Base-by-base conservation (phyloP, 352 stramenopile species). In the Phytophthora pisi region DNA sequence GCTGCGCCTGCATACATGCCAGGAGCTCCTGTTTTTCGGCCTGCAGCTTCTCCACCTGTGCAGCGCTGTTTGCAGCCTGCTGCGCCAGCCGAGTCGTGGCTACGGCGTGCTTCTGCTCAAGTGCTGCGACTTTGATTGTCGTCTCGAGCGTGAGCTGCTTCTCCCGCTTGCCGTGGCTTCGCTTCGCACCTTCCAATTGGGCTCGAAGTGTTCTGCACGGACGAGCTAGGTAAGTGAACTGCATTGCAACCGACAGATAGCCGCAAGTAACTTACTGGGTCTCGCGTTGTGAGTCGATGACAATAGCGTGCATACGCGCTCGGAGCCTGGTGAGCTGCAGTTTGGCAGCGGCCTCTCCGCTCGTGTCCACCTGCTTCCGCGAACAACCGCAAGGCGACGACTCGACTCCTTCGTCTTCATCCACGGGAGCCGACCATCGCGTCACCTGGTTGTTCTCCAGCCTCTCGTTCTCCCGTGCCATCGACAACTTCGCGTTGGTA, bases 291-390 rank as follows among this genome's bases (percentile, higher is more conserved):
- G 69, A 70, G 26, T 89, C 74, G 10, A 81, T 64, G 26, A 85
- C 79, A 34, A 84, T 73, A n/a, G 74, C 66, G 47, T 88, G 80
- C 79, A 89, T 86, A 8, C 63, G 74, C 20, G 80, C 79, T 18
- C 80, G 78, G 13, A 90, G 61, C 15, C 68, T 72, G 16, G 76
- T 81, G 26, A 89, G 67, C 53, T 90, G 71, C 28, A 77, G 54
- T 40, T 82, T 78, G 49, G 75, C 61, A 30, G 66, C 47, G 4
- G 53, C 38, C 36, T 87, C 75, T 3, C 64, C 72, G 18, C 18
- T 66, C 16, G 59, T 62, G 6, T 72, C 50, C n/a, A 59, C 62
- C 20, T 72, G 63, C 51, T 80, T 76, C 40, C 15, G 30, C 26
- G 60, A 45, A 49, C 66, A 69, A 28, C 47, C 42, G 46, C 64